Conservation (phyloP, 805 yeast species). For the Saitoella complicata region DNA sequence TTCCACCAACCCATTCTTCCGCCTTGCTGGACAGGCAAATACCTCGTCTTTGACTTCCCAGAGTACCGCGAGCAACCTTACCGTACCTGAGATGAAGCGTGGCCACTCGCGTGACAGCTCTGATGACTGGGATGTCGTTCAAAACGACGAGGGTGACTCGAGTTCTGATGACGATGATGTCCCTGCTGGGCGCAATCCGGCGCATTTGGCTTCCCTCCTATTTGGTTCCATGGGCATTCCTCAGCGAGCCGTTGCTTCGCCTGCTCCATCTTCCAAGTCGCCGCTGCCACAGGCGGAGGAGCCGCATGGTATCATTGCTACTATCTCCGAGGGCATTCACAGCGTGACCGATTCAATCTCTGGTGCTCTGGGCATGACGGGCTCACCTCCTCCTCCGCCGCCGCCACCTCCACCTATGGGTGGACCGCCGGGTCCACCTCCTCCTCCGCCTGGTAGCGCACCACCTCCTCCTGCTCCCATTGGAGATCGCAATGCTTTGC, state of each 20-base stretch:
- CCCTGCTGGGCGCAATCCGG: conserved; percentile 18
- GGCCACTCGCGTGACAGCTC: conserved; percentile 17
- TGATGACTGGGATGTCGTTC: too few relatives aligned
- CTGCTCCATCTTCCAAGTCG: conserved; percentile 17
- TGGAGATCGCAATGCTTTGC: conserved; percentile 29
- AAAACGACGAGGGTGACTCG: conserved; percentile 20
- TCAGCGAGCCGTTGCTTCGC: conserved; percentile 15
- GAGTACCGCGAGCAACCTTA: conserved; percentile 9
- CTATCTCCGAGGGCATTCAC: conserved; percentile 22
- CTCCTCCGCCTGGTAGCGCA: conserved; percentile 24
- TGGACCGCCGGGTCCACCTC: conserved; percentile 20
- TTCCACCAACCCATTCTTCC: conserved; percentile 4
- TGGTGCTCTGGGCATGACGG: conserved; percentile 6
- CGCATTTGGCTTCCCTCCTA: conserved; percentile 26
- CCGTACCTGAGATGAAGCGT: conserved; percentile 19
- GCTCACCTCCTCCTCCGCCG: conserved; percentile 23
- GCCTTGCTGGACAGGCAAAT: not conserved
- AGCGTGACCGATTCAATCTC: conserved; percentile 21
- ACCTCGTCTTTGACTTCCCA: conserved; percentile 4
- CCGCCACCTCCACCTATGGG: conserved; percentile 25
- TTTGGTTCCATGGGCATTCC: conserved; percentile 28
- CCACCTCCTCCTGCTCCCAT: conserved; percentile 19
- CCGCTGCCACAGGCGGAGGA: conserved; percentile 17
- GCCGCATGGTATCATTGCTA: conserved; percentile 18
- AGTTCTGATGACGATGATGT: conserved; percentile 21